Conservation (phyloP, 192 early-diverging fungal species). For the Umbelopsis ramanniana region DNA sequence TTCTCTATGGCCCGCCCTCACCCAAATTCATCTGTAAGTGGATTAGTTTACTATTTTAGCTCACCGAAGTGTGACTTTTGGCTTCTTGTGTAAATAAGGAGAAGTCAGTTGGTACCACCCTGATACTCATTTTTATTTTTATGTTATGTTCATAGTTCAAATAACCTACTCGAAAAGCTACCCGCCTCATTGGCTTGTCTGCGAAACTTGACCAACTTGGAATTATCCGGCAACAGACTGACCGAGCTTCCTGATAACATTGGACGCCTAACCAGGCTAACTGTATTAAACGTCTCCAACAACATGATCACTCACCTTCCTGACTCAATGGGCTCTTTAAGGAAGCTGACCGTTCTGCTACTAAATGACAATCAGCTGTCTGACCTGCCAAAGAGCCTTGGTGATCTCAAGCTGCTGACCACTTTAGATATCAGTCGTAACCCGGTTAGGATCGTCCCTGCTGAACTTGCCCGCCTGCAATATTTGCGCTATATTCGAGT, state of each 20-base stretch:
- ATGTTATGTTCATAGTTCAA: background rate
- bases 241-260: slow-evolving; percentile 70
- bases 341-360: slow-evolving; percentile 67
- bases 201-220: slow-evolving; percentile 64
- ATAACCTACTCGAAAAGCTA: slow-evolving; percentile 23
- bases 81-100: background rate
- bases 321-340: slow-evolving; percentile 59
- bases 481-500: slow-evolving; percentile 62
- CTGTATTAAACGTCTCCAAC: slow-evolving; percentile 63
- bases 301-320: slow-evolving; percentile 74
- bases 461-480: slow-evolving; percentile 73
- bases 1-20: background rate
- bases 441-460: slow-evolving; percentile 67
- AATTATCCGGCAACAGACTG: slow-evolving; percentile 69
- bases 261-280: slow-evolving; percentile 64
- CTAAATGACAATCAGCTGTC: slow-evolving; percentile 65
- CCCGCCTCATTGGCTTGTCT: slow-evolving; percentile 60
- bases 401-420: slow-evolving; percentile 59
- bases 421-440: slow-evolving; percentile 72
- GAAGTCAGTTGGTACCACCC: background rate
- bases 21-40: slow-evolving; percentile 11
- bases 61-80: slow-evolving; percentile 10
- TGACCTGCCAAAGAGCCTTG: slow-evolving; percentile 68
- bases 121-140: background rate
- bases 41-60: slow-evolving; percentile 19